Evolutionary conservation across 805 yeast species (phyloP).

Genomic region (Kodamaea kaohsiungensis): DNA sequence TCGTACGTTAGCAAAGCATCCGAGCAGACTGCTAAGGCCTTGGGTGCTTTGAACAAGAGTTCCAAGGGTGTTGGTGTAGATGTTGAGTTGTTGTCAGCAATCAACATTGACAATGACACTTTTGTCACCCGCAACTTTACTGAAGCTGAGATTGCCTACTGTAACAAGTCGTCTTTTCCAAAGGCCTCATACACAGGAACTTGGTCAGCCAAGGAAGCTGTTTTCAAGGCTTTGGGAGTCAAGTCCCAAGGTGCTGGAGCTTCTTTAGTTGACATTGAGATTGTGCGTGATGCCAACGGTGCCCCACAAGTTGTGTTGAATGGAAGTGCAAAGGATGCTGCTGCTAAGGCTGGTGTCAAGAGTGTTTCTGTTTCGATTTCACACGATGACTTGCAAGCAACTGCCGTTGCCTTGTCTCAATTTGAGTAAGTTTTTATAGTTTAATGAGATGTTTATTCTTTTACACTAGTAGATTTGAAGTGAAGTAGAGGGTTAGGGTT

Average conservation of each 20-base stretch:
- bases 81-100: slow-evolving; percentile 81
- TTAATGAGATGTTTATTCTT: too few species aligned
- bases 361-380: slow-evolving; percentile 85
- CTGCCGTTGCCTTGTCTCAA: slow-evolving; percentile 88
- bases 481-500: too few species aligned
- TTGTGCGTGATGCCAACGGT: slow-evolving; percentile 66
- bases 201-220: slow-evolving; percentile 99
- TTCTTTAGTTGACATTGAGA: slow-evolving; percentile 86
- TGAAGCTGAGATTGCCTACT: slow-evolving; percentile 72
- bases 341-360: slow-evolving; percentile 66
- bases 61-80: slow-evolving; percentile 91
- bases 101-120: slow-evolving; percentile 86
- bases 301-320: slow-evolving; percentile 79
- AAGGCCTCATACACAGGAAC: slow-evolving; percentile 94
- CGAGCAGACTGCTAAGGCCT: slow-evolving; percentile 62
- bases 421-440: slow-evolving; percentile 18
- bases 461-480: too few species aligned
- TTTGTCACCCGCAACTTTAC: slow-evolving; percentile 94
- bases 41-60: slow-evolving; percentile 55
- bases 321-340: slow-evolving; percentile 78
- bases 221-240: slow-evolving; percentile 91
- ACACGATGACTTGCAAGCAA: slow-evolving; percentile 95
- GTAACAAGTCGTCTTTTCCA: slow-evolving; percentile 70
- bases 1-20: slow-evolving; percentile 50
- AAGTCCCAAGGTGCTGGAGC: slow-evolving; percentile 95